Base-by-base conservation (phyloP, 306 rosid species). In the Abrus precatorius region DNA sequence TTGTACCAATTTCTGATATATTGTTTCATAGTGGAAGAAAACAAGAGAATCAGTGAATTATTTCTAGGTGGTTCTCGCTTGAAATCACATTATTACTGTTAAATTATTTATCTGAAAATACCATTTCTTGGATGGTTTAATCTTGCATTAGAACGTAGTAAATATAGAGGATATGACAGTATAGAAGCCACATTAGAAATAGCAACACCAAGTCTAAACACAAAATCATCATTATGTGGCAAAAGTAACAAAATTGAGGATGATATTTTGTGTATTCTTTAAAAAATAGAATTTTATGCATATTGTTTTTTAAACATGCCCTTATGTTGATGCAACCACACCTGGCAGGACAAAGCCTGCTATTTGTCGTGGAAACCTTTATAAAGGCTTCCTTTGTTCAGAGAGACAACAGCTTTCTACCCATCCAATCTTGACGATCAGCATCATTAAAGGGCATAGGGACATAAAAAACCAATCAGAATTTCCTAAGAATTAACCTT, bases 51-150 rank as follows among this genome's bases (percentile, higher is more conserved):
- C 7, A 60, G 53, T 70, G 9, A 48, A 30, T 13, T 45, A 9
- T 79, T 57, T 47, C 34, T 44, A 14, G 50, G 62, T 64, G 53
- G 59, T 63, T 50, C 64, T 50, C 12, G 36, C 54, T 50, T 36
- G 52, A 14, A 11, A 72, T 32, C 36, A 63, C 6, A 40, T 2
- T 2, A 28, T 48, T 8, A n/a, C 1, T 47, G 27, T 47, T 52
- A 44, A 3, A 49, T 20, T 63, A 48, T 69, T 69, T 20, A 76
- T 34, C 30, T 5, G 29, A 76, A 32, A 12, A 76, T 53, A 38
- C 7, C 57, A 49, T 49, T 48, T 69, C 11, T 49, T 6, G 12
- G 7, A 49, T 50, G 60, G 6, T 70, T 65, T 64, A 30, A 3
- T 64, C 55, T 68, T 9, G 47, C 49, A 53, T 14, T 7, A 72